These are phyloP conservation scores for Microstroma glucosiphilum DNA, from an alignment of 1,284 basidiomycete genomes.

Conservation along the genomic window DNA sequence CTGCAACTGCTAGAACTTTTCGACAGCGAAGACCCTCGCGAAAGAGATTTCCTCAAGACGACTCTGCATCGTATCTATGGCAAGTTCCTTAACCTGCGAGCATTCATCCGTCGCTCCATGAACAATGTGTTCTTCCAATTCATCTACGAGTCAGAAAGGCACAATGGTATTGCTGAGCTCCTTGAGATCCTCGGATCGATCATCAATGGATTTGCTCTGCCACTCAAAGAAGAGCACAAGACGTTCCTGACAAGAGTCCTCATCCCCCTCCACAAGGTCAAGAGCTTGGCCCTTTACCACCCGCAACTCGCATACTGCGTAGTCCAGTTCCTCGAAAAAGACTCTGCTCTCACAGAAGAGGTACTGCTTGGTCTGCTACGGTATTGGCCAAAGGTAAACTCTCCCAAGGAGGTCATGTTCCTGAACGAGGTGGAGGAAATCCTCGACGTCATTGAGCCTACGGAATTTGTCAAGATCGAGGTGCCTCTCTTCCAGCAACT, in stretches of 20 bases:
- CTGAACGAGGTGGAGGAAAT: constrained; percentile 99
- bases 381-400: constrained; percentile 99
- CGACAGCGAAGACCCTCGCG: constrained; percentile 96
- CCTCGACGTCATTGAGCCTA: constrained; percentile 92
- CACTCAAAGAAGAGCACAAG: constrained; percentile 99
- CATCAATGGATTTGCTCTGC: constrained; percentile 98
- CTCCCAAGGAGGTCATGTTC: constrained; percentile 99
- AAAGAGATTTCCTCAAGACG: constrained; percentile 98
- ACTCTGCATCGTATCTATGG: constrained; percentile 98
- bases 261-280: constrained; percentile 95
- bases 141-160: constrained; percentile 95
- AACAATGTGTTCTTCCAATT: constrained; percentile 99
- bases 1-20: constrained; percentile 91
- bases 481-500: constrained; percentile 89
- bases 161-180: constrained; percentile 98
- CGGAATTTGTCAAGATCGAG: constrained; percentile 95
- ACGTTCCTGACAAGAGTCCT: constrained; percentile 93
- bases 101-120: constrained; percentile 97
- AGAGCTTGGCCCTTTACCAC: constrained; percentile 91
- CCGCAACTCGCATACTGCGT: constrained; percentile 98
- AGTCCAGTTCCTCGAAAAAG: constrained; percentile 98
- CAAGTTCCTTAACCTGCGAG: constrained; percentile 96
- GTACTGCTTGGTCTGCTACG: constrained; percentile 89
- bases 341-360: constrained; percentile 82
- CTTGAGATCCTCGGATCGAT: constrained; percentile 98